phyloP scores from a whole-genome alignment of 148 eudicot species.

The Silene conica region DNA sequence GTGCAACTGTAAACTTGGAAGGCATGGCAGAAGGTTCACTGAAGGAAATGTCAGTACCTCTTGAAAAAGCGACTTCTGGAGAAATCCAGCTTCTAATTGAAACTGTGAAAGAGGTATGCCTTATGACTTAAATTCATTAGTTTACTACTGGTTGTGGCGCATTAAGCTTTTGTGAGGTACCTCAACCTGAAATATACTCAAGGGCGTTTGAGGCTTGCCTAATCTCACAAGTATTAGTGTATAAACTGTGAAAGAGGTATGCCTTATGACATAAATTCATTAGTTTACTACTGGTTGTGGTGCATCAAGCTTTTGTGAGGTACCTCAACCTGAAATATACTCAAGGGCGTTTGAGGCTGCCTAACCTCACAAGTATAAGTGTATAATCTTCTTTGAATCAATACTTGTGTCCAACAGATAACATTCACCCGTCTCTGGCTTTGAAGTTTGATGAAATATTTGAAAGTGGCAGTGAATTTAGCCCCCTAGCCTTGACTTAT shows the following conservation, averaged over 20 bases:
- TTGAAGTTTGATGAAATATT: neutral
- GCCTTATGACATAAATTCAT: conserved; percentile 2
- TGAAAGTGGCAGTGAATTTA: neutral
- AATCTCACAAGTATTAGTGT: too few relatives aligned
- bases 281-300: neutral
- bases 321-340: conserved; percentile 1
- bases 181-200: neutral
- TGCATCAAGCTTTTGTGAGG: neutral
- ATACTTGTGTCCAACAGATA: neutral
- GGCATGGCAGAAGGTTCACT: conserved; percentile 66
- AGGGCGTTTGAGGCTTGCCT: neutral
- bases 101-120: conserved; percentile 55
- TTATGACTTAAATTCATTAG: neutral
- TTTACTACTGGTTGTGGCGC: neutral
- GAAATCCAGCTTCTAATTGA: conserved; percentile 79
- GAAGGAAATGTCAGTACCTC: conserved; percentile 79
- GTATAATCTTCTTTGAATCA: neutral
- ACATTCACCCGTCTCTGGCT: neutral
- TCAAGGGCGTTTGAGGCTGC: neutral
- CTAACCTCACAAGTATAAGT: neutral
- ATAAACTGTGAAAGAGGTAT: conserved; percentile 63
- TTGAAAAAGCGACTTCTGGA: conserved; percentile 87
- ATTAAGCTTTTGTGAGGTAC: neutral
- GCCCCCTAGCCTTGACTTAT: neutral
- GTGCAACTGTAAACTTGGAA: conserved; percentile 85